phyloP scores from a whole-genome alignment of 805 yeast genomes.

The Cyberlindnera euphorbiae region DNA sequence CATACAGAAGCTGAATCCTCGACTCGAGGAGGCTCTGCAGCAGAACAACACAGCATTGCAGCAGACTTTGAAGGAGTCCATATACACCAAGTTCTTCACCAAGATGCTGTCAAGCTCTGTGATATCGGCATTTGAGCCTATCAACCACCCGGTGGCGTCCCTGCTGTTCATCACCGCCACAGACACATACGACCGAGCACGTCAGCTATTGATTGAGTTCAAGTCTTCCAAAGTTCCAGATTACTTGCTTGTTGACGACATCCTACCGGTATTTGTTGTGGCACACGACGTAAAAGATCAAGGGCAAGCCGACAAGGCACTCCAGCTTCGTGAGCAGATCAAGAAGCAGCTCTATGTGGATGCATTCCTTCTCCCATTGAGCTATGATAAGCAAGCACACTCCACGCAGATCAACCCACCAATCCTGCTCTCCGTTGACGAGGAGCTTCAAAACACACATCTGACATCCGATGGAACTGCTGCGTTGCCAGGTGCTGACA shows the following conservation, averaged over 20 bases:
- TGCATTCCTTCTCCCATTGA: conserved; percentile 18
- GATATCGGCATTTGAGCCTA: conserved; percentile 74
- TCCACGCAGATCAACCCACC: conserved; percentile 27
- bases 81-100: conserved; percentile 55
- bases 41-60: conserved; percentile 24
- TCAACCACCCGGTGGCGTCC: conserved; percentile 81
- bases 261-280: conserved; percentile 47
- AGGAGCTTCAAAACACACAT: conserved; percentile 33
- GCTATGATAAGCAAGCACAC: conserved; percentile 9
- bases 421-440: conserved; percentile 38
- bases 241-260: conserved; percentile 62
- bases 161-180: conserved; percentile 57
- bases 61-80: conserved; percentile 35
- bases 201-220: conserved; percentile 51
- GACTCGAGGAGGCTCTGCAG: conserved; percentile 9
- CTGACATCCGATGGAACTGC: conserved; percentile 11
- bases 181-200: conserved; percentile 52
- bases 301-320: conserved; percentile 40
- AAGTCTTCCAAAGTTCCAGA: conserved; percentile 46
- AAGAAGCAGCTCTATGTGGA: conserved; percentile 36
- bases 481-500: conserved; percentile 12
- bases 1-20: conserved; percentile 26
- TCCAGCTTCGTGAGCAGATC: conserved; percentile 30
- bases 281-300: conserved; percentile 43
- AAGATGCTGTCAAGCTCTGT: conserved; percentile 54